Conservation (phyloP, 1,139 yeast species). For the Suhomyces choctaworum region DNA sequence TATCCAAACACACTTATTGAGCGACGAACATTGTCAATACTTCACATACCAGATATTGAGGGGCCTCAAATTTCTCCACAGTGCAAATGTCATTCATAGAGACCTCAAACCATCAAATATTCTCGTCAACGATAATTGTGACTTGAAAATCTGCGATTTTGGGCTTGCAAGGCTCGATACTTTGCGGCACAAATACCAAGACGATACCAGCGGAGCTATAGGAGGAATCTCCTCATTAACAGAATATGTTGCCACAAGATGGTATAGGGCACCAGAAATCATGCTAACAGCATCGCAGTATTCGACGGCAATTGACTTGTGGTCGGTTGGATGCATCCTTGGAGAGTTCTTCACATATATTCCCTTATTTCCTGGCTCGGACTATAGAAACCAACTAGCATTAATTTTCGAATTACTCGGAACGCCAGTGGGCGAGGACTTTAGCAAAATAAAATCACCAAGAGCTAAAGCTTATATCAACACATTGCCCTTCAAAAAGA, state of each 20-base stretch:
- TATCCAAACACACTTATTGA: conserved; percentile 51
- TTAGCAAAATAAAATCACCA: conserved; percentile 54
- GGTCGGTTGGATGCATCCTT: conserved; percentile 79
- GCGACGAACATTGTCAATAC: conserved; percentile 69
- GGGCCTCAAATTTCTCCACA: conserved; percentile 92
- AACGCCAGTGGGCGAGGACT: conserved; percentile 60
- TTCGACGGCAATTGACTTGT: conserved; percentile 70
- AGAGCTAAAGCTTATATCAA: conserved; percentile 64
- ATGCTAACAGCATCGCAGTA: conserved; percentile 71
- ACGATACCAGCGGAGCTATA: conserved; percentile 31
- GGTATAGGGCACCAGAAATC: conserved; percentile 81
- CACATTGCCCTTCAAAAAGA: conserved; percentile 48
- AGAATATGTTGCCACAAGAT: conserved; percentile 76
- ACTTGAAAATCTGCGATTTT: conserved; percentile 93
- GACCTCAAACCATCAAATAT: conserved; percentile 94
- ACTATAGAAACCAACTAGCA: conserved; percentile 65
- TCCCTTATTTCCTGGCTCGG: conserved; percentile 81
- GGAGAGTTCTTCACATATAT: conserved; percentile 62
- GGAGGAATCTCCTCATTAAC: conserved; percentile 49
- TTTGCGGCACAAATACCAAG: conserved; percentile 20
- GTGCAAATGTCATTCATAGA: conserved; percentile 95
- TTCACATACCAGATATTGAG: conserved; percentile 84
- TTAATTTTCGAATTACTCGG: conserved; percentile 64
- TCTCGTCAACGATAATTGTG: conserved; percentile 92
- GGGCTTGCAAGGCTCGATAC: conserved; percentile 56